These are phyloP conservation scores for Phlyctochytrium planicorne DNA, from an alignment of 192 early-diverging fungal species.

Conservation along the genomic window DNA sequence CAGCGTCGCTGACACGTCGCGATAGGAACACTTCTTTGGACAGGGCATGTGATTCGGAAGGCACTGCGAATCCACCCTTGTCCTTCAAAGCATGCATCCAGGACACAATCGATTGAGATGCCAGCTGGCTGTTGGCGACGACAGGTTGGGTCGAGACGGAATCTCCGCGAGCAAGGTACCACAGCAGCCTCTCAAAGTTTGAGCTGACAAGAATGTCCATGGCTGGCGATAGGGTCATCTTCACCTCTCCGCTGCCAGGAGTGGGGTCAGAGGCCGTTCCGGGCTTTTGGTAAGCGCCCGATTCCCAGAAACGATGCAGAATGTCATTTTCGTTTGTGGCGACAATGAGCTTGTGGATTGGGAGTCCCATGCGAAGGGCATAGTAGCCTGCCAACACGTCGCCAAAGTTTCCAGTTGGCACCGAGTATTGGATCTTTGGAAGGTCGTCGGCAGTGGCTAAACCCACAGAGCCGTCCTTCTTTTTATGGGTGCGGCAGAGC, in stretches of 20 bases:
- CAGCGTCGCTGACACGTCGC: constrained; percentile 65
- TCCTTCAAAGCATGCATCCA: constrained; percentile 81
- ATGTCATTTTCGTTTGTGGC: constrained; percentile 99
- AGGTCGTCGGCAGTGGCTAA: constrained; percentile 5
- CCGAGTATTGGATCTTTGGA: constrained; percentile 62
- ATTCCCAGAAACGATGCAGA: constrained; percentile 87
- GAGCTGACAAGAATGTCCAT: constrained; percentile 97
- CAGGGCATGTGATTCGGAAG: constrained; percentile 54
- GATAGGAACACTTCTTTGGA: constrained; percentile 74
- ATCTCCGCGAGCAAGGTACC: constrained; percentile 64
- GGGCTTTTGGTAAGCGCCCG: constrained; percentile 81
- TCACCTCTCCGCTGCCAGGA: constrained; percentile 45
- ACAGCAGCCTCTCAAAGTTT: constrained; percentile 97
- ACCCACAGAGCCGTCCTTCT: not conserved
- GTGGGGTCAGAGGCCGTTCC: constrained; percentile 29
- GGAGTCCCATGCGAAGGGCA: constrained; percentile 88
- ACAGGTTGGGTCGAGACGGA: constrained; percentile 10
- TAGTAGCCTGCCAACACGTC: constrained; percentile 87
- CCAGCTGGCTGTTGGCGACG: constrained; percentile 22
- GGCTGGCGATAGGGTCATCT: constrained; percentile 82
- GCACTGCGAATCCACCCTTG: constrained; percentile 69
- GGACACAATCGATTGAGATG: not conserved
- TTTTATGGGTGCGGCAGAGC: not conserved
- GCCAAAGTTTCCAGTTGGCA: constrained; percentile 99
- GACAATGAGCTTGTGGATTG: constrained; percentile 73